Conservation (phyloP, 306 rosid species). For the Malus orientalis region DNA sequence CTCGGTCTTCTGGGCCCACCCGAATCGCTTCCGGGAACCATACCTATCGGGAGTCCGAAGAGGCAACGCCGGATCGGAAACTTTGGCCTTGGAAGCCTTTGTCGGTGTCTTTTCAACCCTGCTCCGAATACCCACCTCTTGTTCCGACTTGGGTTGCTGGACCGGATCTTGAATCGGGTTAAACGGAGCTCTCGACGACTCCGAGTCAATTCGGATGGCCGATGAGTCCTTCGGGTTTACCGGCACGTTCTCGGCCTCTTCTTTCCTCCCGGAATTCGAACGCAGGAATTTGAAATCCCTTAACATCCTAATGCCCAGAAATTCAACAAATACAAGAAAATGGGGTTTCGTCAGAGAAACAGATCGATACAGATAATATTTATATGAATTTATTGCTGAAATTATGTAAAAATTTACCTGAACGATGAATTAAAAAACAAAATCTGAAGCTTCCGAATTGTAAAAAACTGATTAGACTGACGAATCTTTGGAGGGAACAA, state of each 20-base stretch:
- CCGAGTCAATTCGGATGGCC: slow-evolving; percentile 23
- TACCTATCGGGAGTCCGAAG: slow-evolving; percentile 79
- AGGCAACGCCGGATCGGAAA: slow-evolving; percentile 43
- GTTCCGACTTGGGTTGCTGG: slow-evolving; percentile 28
- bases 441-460: slow-evolving; percentile 31
- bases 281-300: slow-evolving; percentile 68
- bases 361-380: not conserved
- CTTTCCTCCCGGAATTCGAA: slow-evolving; percentile 47
- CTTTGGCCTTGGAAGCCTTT: slow-evolving; percentile 39
- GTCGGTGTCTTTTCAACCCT: slow-evolving; percentile 61
- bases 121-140: slow-evolving; percentile 31
- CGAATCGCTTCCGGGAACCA: slow-evolving; percentile 45
- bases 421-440: slow-evolving; percentile 52
- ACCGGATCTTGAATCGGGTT: slow-evolving; percentile 61
- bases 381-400: not conserved
- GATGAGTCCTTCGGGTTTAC: slow-evolving; percentile 36
- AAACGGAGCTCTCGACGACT: slow-evolving; percentile 59
- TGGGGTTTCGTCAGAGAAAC: not conserved
- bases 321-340: not conserved
- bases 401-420: slow-evolving; percentile 38
- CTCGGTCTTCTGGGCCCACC: slow-evolving; percentile 71
- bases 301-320: slow-evolving; percentile 47
- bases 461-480: slow-evolving; percentile 24
- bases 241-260: slow-evolving; percentile 66
- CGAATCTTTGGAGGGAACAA: not conserved